Percentiles rank a stretch among this genome's conserved stretches.
These are phyloP conservation scores for Elasticomyces elasticus DNA, from an alignment of 495 filamentous ascomycete genomes.

Conservation along the genomic window DNA sequence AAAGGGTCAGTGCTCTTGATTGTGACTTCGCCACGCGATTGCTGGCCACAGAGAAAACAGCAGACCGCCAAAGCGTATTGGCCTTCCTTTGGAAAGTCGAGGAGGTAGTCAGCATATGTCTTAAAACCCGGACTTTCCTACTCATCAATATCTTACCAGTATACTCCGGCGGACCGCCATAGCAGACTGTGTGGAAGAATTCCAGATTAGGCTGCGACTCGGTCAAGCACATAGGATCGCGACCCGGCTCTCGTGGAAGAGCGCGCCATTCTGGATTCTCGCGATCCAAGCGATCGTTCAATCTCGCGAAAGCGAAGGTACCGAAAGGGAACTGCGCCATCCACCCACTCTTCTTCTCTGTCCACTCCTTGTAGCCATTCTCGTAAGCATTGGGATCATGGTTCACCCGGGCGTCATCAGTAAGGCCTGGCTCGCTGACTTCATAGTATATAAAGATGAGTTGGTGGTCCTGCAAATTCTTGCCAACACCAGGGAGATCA, in stretches of 20 bases:
- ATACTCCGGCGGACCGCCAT: conserved; percentile 44
- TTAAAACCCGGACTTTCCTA: too few relatives aligned
- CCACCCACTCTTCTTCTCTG: conserved; percentile 41
- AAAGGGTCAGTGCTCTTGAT: conserved; percentile 24
- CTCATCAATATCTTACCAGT: too few relatives aligned
- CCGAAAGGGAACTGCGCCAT: conserved; percentile 46
- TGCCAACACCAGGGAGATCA: conserved; percentile 16
- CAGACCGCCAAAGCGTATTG: conserved; percentile 37
- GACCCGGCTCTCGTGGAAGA: conserved; percentile 34
- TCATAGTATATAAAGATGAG: conserved; percentile 41
- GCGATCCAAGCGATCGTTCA: conserved; percentile 40
- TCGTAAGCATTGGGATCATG: conserved; percentile 34
- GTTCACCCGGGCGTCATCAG: conserved; percentile 35
- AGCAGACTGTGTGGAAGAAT: conserved; percentile 45
- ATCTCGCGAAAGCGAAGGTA: conserved; percentile 42
- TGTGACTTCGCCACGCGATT: conserved; percentile 9
- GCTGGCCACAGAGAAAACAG: conserved; percentile 24
- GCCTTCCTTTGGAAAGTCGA: conserved; percentile 36
- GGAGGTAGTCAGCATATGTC: too few relatives aligned
- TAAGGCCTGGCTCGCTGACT: conserved; percentile 35
- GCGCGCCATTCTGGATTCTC: conserved; percentile 36
- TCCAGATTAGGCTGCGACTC: conserved; percentile 42
- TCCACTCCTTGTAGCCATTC: conserved; percentile 37
- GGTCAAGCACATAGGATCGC: conserved; percentile 45
- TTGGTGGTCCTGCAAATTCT: conserved; percentile 20